Percentiles rank a stretch among this genome's conserved stretches.
phyloP scores from a whole-genome alignment of 495 filamentous ascomycete species.

The Talaromyces liani region DNA sequence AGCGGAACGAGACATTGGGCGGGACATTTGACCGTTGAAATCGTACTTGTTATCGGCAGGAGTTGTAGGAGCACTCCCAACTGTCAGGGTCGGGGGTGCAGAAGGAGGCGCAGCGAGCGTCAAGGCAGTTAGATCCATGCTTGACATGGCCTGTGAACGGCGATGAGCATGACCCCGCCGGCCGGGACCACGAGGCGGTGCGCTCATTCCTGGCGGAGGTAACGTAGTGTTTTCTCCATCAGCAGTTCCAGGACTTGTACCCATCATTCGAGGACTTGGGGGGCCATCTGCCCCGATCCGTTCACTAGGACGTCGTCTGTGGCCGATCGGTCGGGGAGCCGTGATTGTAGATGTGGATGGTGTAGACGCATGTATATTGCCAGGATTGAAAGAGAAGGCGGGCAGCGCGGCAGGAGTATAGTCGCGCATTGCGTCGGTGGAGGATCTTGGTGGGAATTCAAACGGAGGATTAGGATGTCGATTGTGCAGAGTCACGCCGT shows the following conservation, averaged over 20 bases:
- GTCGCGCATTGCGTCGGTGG: slow-evolving; percentile 13
- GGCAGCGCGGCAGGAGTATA: slow-evolving; percentile 42
- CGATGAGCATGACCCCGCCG: slow-evolving; percentile 74
- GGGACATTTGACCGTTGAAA: slow-evolving; percentile 23
- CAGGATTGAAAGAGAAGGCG: slow-evolving; percentile 61
- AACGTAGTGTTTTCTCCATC: slow-evolving; percentile 42
- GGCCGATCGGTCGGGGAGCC: slow-evolving; percentile 41
- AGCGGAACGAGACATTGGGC: slow-evolving; percentile 31
- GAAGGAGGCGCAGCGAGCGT: slow-evolving; percentile 46
- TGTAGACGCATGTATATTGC: slow-evolving; percentile 23
- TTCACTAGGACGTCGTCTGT: slow-evolving; percentile 69
- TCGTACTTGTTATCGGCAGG: slow-evolving; percentile 42
- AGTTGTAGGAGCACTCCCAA: slow-evolving; percentile 60
- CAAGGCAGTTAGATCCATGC: slow-evolving; percentile 69
- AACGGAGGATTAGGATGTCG: slow-evolving; percentile 61
- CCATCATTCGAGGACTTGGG: slow-evolving; percentile 48
- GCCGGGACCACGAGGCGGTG: slow-evolving; percentile 33
- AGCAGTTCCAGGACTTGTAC: slow-evolving; percentile 56
- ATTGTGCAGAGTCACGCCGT: background rate
- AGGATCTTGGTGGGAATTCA: slow-evolving; percentile 53
- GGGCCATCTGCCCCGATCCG: slow-evolving; percentile 69
- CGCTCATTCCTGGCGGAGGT: slow-evolving; percentile 35
- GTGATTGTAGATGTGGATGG: slow-evolving; percentile 23
- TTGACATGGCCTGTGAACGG: slow-evolving; percentile 81
- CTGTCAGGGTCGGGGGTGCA: slow-evolving; percentile 19